Conservation (phyloP, 129 eudicot species). For the Gnaphalium uliginosum region DNA sequence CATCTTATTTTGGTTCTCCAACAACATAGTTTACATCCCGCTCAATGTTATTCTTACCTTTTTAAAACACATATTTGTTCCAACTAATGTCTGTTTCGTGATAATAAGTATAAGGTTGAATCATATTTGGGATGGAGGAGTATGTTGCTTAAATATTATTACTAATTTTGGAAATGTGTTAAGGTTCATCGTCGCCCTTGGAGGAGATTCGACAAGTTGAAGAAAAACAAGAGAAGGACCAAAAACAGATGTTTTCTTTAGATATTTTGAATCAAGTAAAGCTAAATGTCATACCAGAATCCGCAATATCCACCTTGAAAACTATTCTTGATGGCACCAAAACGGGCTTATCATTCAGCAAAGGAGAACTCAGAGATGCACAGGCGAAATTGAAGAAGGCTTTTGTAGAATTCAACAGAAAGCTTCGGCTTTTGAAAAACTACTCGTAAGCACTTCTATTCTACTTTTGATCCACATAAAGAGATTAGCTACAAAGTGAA, state of each 20-base stretch:
- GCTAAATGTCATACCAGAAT: slow-evolving; percentile 54
- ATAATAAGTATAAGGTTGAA: too few relatives aligned
- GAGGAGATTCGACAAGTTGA: slow-evolving; percentile 47
- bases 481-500: neutral
- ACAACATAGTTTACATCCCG: too few relatives aligned
- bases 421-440: slow-evolving; percentile 62
- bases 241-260: slow-evolving; percentile 27
- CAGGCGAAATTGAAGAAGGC: slow-evolving; percentile 52
- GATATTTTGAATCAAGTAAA: slow-evolving; percentile 50
- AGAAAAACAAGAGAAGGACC: slow-evolving; percentile 27
- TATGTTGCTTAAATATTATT: neutral
- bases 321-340: slow-evolving; percentile 37
- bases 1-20: too few relatives aligned
- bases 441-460: slow-evolving; percentile 43
- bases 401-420: slow-evolving; percentile 53
- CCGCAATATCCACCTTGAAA: slow-evolving; percentile 52
- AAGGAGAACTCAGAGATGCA: slow-evolving; percentile 44
- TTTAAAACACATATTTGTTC: too few relatives aligned
- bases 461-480: neutral
- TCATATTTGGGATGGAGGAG: neutral
- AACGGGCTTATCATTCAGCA: slow-evolving; percentile 43
- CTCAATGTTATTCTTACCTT: too few relatives aligned
- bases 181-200: slow-evolving; percentile 26
- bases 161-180: neutral
- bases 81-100: neutral